phyloP scores from a whole-genome alignment of 768 basidiomycete genomes.

The Dendrothele bispora region DNA sequence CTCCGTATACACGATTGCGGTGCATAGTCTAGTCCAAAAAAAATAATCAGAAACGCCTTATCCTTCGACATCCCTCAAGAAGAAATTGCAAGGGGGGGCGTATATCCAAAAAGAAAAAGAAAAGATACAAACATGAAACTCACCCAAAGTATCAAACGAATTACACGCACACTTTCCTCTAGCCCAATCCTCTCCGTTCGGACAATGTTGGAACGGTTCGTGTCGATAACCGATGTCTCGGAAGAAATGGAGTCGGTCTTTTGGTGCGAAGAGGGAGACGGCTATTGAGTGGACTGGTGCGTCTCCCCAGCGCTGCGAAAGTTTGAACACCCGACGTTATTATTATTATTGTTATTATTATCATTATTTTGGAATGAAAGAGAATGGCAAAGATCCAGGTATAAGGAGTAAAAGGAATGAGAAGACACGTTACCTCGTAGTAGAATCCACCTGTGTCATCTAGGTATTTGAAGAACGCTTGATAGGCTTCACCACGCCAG shows the following conservation, averaged over 20 bases:
- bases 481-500: slow-evolving; percentile 65
- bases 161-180: not conserved
- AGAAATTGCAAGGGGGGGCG: not conserved
- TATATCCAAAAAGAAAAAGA: not conserved
- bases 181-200: not conserved
- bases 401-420: slow-evolving; percentile 29
- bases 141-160: not conserved
- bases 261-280: slow-evolving; percentile 54
- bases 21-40: slow-evolving; percentile 8
- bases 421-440: slow-evolving; percentile 53
- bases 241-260: slow-evolving; percentile 73
- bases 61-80: not conserved
- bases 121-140: not conserved
- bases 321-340: slow-evolving; percentile 27
- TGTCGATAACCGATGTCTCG: slow-evolving; percentile 63
- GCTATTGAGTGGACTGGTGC: slow-evolving; percentile 61
- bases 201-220: slow-evolving; percentile 30
- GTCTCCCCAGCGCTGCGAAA: slow-evolving; percentile 41
- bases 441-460: slow-evolving; percentile 68
- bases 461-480: slow-evolving; percentile 62
- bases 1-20: slow-evolving; percentile 5
- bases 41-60: too few relatives aligned
- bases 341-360: too few relatives aligned
- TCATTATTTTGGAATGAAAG: too few relatives aligned
- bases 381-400: slow-evolving; percentile 33